Evolutionary conservation across 176 grass and related monocot genomes (phyloP), one percentile per base, ranked within the genome.

Genomic region (Cymbopogon citratus): DNA sequence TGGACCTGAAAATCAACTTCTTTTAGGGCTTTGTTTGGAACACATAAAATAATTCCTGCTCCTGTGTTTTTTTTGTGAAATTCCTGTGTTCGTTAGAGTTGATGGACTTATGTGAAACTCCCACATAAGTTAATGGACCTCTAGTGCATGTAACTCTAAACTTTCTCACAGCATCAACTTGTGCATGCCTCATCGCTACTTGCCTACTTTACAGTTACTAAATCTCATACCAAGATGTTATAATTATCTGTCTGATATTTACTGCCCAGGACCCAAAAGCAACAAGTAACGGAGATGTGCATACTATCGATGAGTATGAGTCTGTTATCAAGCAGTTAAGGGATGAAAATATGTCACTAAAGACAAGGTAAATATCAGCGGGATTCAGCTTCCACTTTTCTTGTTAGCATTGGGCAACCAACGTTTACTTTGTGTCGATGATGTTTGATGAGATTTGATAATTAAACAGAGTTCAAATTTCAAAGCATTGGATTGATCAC

Each of bases 291-390:
- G 35, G 60, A 82, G 83, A 69, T 64, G 69, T 40, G 24, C 81
- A 41, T 38, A 39, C 34, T 13, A 21, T 69, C 15, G 61, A 81
- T 59, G 74, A 89, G 34, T 75, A 33, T 34, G 81, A 71, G 73
- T 12, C 68, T 69, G 56, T 87, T 80, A 86, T 95, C 80, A 85
- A 88, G 73, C 9, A 91, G 77, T 75, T 98, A 66, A 93, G 81
- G 86, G 90, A 88, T 84, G 90, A 95, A 90, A 95, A 95, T 49
- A 72, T 75, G 26, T 84, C 71, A 52, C 82, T 98, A 59, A 87
- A 95, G 81, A 89, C 93, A 85, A 95, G 91, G 95, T 95, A 90
- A 78, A 57, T 86, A 77, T 79, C 59, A 67, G 24, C 56, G 45
- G 36, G 64, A 13, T 73, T 49, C 5, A 27, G 4, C 80, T 80